A percentile compares a stretch with the other conserved stretches of the same genome.
phyloP scores from a whole-genome alignment of 176 grass and related monocot genomes.

The Dactylis glomerata region DNA sequence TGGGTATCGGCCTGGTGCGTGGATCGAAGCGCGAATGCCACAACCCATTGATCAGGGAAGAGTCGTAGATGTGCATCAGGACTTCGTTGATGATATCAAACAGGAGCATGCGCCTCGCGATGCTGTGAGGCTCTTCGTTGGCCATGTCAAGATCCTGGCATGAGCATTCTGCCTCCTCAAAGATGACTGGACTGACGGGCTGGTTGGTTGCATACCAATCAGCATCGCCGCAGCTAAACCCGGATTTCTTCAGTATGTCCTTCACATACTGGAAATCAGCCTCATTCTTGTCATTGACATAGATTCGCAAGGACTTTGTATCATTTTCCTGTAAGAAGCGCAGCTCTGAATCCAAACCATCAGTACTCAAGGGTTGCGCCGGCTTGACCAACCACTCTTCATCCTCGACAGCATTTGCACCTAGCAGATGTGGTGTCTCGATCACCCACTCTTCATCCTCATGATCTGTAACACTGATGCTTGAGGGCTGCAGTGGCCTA shows the following conservation, averaged over 20 bases:
- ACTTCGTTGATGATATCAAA: slow-evolving; percentile 94
- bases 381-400: slow-evolving; percentile 45
- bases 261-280: slow-evolving; percentile 80
- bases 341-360: slow-evolving; percentile 32
- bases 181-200: slow-evolving; percentile 52
- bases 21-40: slow-evolving; percentile 48
- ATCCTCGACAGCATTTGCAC: slow-evolving; percentile 26
- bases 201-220: slow-evolving; percentile 66
- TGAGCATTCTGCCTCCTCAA: slow-evolving; percentile 61
- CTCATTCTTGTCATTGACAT: slow-evolving; percentile 71
- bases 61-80: slow-evolving; percentile 60
- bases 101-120: slow-evolving; percentile 69
- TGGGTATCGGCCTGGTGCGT: slow-evolving; percentile 44
- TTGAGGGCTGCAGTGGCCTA: slow-evolving; percentile 16
- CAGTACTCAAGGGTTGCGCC: background rate
- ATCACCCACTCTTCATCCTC: slow-evolving; percentile 42
- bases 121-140: slow-evolving; percentile 36
- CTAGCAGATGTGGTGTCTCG: slow-evolving; percentile 11
- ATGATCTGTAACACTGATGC: background rate
- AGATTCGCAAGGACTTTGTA: slow-evolving; percentile 35
- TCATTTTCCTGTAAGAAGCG: slow-evolving; percentile 34
- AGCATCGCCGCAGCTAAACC: slow-evolving; percentile 44
- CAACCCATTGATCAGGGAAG: slow-evolving; percentile 38
- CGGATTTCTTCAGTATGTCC: slow-evolving; percentile 76
- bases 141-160: slow-evolving; percentile 25